Evolutionary conservation across 495 filamentous ascomycete genomes (phyloP), one percentile per base, ranked within the genome.

Genomic region (Xylaria flabelliformis): DNA sequence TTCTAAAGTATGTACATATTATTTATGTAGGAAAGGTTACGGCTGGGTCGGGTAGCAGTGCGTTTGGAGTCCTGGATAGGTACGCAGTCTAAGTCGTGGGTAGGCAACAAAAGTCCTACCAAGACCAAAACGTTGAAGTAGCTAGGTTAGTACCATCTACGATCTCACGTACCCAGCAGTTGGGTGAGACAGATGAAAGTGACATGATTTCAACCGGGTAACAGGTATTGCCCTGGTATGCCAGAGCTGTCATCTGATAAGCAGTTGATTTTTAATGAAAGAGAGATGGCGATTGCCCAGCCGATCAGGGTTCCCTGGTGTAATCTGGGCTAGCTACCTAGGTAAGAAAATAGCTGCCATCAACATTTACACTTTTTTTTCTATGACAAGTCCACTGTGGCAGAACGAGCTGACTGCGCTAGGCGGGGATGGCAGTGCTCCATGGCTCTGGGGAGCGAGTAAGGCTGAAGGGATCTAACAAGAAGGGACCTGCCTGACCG

Each of bases 41-140:
- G 19, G 58, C 26, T 63, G n/a, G 67, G 42, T 70, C 44, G 69
- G 69, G 69, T 71, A 71, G 69, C 69, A 71, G 69, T 71, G 69
- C 46, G 69, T 69, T 69, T 62, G 69, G 46, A 69, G 66, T 69
- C 39, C 66, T 56, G 29, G 66, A 58, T 15, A 13, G 50, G 19
- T 10, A 29, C 9, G 0, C 2, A 21, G 17, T 26, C 42, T n/a
- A 42, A 32, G 34, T 34, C 26, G 50, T 51, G 34, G 8, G 48
- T 24, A 67, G 34, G 67, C 50, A 68, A 42, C 65, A 61, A 39
- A 63, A 70, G 56, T 63, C 58, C 59, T 71, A 71, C 69, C 56
- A 64, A 62, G 58, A 70, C 42, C 29, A 36, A n/a, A 39, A 39
- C 55, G 12, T 36, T 36, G 55, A 64, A 61, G 26, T 26, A 9